phyloP scores from a whole-genome alignment of 2,329 filamentous ascomycete species.

The Penicillium sp. region DNA sequence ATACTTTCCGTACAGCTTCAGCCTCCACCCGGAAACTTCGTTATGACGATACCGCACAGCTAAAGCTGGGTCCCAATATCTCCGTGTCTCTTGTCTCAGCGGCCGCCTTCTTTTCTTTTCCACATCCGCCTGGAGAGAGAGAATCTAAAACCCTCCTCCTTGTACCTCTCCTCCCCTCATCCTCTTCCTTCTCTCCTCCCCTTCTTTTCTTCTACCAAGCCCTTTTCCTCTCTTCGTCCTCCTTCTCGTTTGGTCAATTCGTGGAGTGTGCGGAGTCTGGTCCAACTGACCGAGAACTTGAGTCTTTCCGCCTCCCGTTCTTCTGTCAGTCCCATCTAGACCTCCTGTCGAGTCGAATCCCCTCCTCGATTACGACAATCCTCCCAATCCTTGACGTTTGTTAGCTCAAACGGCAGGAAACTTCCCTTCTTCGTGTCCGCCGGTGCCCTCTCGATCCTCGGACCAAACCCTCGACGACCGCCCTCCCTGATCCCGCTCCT shows the following conservation, averaged over 20 bases:
- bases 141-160: conserved; percentile 32
- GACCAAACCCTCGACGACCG: conserved; percentile 23
- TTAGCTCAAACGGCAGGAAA: conserved; percentile 35
- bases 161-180: conserved; percentile 28
- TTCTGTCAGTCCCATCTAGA: conserved; percentile 26
- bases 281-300: conserved; percentile 25
- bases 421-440: conserved; percentile 20
- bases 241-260: conserved; percentile 29
- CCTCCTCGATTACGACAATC: conserved; percentile 33
- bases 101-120: conserved; percentile 29
- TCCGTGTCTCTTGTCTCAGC: conserved; percentile 25
- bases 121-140: conserved; percentile 41
- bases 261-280: conserved; percentile 38
- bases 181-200: conserved; percentile 27
- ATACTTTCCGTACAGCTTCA: conserved; percentile 8
- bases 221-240: conserved; percentile 28
- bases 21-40: conserved; percentile 20
- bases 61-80: conserved; percentile 18
- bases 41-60: conserved; percentile 22
- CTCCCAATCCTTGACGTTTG: conserved; percentile 32
- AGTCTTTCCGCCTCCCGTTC: conserved; percentile 21
- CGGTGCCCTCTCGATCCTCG: conserved; percentile 29
- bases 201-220: conserved; percentile 29
- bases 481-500: conserved; percentile 34
- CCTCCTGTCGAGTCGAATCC: conserved; percentile 37